Base-by-base conservation (phyloP, 2,329 filamentous ascomycete genomes). In the Colletotrichum lentis region DNA sequence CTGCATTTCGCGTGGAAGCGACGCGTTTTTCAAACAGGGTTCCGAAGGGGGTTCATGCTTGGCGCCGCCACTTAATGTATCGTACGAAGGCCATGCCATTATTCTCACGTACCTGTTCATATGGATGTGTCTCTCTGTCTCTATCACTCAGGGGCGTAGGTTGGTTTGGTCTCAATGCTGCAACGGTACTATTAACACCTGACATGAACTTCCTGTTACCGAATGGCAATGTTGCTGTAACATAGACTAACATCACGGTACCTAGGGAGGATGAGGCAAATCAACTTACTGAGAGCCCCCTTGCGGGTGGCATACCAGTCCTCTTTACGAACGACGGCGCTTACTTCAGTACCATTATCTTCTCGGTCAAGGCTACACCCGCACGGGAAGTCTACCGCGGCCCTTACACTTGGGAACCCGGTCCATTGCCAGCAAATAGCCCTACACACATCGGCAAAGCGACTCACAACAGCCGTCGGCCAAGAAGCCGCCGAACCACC, bases 401-500 rank as follows among this genome's bases (percentile, higher is more conserved):
- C 37, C 16, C 55, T 65, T 3, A 22, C 52, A 5, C 27, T 47
- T 16, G 44, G 49, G 12, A 56, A 52, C 39, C 24, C 47, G n/a
- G 50, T 16, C 11, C 44, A 18, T 18, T 53, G 47, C 8, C 57
- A 55, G 3, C 60, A 67, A 27, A 50, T 41, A 16, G 56, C 69
- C 12, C 46, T 70, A 3, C 69, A 70, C 41, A 71, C 64, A n/a
- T 68, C 67, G 3, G 31, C 68, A 18, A 63, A 61, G 35, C 44
- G 44, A 22, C 64, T 65, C 18, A 47, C 61, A 16, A 49, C 64
- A 7, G 37, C 61, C 10, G 24, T 69, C 44, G 49, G 47, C 49
- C 71, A 60, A 39, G 63, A 53, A 57, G 70, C 50, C 63, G 71
- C 31, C 58, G 73, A 50, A 69, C 50, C 14, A 39, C 63, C 70